Conservation (phyloP, 73 alveolate genomes). For the Symbiodinium natans region DNA sequence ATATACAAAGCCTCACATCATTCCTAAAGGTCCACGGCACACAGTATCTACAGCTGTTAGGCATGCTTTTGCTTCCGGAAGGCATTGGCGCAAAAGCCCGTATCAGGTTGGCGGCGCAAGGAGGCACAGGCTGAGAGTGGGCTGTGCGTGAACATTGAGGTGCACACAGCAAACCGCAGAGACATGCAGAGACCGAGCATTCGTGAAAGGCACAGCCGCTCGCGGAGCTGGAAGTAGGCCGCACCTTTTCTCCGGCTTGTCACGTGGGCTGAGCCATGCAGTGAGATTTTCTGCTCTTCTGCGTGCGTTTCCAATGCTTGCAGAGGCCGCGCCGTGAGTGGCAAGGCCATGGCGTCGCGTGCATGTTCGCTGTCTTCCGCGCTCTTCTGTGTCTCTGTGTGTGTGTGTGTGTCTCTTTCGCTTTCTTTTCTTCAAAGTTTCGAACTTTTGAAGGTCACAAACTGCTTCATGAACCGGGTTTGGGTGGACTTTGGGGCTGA, state of each 20-base stretch:
- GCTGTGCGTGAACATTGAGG: too few relatives aligned
- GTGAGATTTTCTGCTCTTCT: too few relatives aligned
- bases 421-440: too few relatives aligned
- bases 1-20: too few relatives aligned
- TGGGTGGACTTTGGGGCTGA: background rate
- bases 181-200: too few relatives aligned
- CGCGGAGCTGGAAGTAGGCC: background rate
- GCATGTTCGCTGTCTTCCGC: background rate
- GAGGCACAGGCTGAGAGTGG: too few relatives aligned
- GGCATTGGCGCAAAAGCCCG: background rate
- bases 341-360: background rate
- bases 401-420: too few relatives aligned
- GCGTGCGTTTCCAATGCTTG: background rate
- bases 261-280: background rate
- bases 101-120: background rate
- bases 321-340: background rate
- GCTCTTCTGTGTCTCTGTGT: too few relatives aligned
- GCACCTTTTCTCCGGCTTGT: background rate
- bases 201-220: background rate
- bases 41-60: too few relatives aligned
- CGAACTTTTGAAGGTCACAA: background rate
- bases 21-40: too few relatives aligned
- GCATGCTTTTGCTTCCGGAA: background rate
- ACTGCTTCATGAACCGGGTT: constrained; percentile 2
- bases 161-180: too few relatives aligned